A percentile compares a stretch with the other conserved stretches of the same genome.
These are phyloP conservation scores for Phytophthora ramorum DNA, from an alignment of 352 stramenopile species.

Conservation along the genomic window DNA sequence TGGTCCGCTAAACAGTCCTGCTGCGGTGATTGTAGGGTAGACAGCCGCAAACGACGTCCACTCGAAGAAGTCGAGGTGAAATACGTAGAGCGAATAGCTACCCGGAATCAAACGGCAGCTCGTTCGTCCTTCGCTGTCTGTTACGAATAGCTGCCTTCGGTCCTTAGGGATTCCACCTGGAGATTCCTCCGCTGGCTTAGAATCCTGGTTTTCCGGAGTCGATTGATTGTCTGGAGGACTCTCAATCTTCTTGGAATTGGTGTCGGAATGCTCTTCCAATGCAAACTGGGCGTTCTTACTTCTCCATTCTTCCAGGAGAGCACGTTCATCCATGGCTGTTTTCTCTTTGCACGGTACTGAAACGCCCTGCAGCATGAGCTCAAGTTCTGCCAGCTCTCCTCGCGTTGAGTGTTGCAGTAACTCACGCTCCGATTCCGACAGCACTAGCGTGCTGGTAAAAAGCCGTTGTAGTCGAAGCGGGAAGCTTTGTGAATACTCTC, in stretches of 20 bases:
- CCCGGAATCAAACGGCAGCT: constrained; percentile 56
- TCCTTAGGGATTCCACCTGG: constrained; percentile 31
- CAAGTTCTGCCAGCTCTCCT: constrained; percentile 36
- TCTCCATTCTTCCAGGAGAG: constrained; percentile 16
- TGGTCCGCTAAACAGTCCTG: constrained; percentile 43
- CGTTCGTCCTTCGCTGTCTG: constrained; percentile 43
- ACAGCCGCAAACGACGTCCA: constrained; percentile 69
- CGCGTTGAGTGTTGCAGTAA: constrained; percentile 49
- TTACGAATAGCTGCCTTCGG: constrained; percentile 40
- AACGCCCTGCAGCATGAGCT: constrained; percentile 18
- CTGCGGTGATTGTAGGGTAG: constrained; percentile 55
- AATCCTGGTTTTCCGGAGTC: constrained; percentile 10
- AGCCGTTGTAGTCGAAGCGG: constrained; percentile 59
- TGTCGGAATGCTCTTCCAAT: constrained; percentile 11
- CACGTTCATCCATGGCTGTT: constrained; percentile 5
- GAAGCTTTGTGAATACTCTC: constrained; percentile 57
- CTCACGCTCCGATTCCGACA: constrained; percentile 61
- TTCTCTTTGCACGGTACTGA: constrained; percentile 9
- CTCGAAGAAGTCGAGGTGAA: constrained; percentile 77
- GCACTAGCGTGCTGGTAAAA: constrained; percentile 36
- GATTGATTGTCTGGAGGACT: constrained; percentile 5
- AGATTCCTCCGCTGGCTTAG: constrained; percentile 6
- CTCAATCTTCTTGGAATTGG: constrained; percentile 4
- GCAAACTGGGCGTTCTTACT: constrained; percentile 14
- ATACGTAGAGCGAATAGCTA: constrained; percentile 76